These are phyloP conservation scores for Agrocybe chaxingu DNA, from an alignment of 768 basidiomycete genomes.

Conservation along the genomic window DNA sequence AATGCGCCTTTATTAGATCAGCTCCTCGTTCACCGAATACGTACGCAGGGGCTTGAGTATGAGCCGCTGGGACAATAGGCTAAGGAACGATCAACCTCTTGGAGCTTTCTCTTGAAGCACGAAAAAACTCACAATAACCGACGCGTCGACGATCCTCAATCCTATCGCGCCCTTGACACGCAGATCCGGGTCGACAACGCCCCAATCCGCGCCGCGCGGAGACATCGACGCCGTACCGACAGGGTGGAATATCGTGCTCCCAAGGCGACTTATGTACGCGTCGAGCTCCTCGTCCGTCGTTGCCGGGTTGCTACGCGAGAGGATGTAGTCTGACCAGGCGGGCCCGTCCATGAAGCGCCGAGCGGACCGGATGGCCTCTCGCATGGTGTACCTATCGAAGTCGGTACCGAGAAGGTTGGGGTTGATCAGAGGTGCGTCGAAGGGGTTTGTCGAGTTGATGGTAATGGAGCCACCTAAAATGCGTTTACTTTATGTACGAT, in stretches of 20 bases:
- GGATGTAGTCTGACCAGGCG: conserved; percentile 20
- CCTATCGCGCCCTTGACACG: conserved; percentile 30
- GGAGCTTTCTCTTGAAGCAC: background rate
- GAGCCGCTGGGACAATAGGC: conserved; percentile 24
- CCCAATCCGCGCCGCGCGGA: conserved; percentile 17
- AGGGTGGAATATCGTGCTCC: conserved; percentile 25
- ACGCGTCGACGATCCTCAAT: conserved; percentile 36
- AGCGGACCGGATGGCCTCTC: conserved; percentile 17
- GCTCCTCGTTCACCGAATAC: conserved; percentile 14
- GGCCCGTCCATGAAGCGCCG: conserved; percentile 16
- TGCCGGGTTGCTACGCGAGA: conserved; percentile 11
- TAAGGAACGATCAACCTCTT: background rate
- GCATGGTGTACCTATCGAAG: conserved; percentile 19
- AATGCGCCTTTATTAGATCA: conserved; percentile 13
- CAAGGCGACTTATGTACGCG: conserved; percentile 17
- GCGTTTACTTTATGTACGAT: background rate
- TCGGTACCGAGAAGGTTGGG: conserved; percentile 16
- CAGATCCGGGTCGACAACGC: conserved; percentile 36
- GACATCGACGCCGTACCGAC: conserved; percentile 32
- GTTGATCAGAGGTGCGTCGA: conserved; percentile 22
- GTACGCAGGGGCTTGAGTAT: conserved; percentile 27
- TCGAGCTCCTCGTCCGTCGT: conserved; percentile 22
- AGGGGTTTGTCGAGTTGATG: conserved; percentile 18
- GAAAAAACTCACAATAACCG: conserved; percentile 25
- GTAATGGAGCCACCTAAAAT: conserved; percentile 19